Evolutionary conservation across 1,284 basidiomycete genomes (phyloP), one percentile per base, ranked within the genome.

Genomic region (Tilletia walkeri): DNA sequence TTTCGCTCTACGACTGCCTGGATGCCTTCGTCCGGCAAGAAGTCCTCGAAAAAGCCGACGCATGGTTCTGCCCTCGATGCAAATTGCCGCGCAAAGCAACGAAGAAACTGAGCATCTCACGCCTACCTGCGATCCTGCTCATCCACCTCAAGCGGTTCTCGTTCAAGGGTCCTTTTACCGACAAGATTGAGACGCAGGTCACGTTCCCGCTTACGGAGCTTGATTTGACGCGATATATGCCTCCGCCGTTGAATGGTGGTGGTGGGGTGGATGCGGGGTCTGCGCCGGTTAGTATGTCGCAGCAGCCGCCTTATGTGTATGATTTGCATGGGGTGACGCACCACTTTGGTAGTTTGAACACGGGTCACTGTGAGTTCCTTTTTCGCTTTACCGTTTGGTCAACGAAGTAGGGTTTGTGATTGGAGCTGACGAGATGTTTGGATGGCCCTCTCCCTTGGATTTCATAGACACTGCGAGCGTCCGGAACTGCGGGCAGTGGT

Each of bases 121-220:
- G 95, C 16, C 87, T 99, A 12, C 96, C 96, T 0, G 94, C 94
- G 0, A 72, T 99, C 48, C 88, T 99, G 14, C 87, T 99, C 74
- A 94, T 99, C 77, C 95, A 98, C 81, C 88, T 99, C 54, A 99
- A 99, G 82, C 89, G 96, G 45, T 99, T 99, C 86, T 92, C 92
- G 65, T 91, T 91, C 74, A 91, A 92, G 76, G 94, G 94, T 0
- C 90, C 90, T 1, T 96, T 95, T 84, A 95, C 93, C 65, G 94
- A 98, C 86, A 98, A 98, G 86, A 83, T 86, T 45, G 69, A 70
- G 53, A 71, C 75, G 0, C 79, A 56, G n/a, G 70, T 76, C 7
- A 77, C 78, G 73, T 99, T 94, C 85, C 95, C 95, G 7, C 71
- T 86, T 92, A 71, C 89, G 2, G 67, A 89, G 70, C 86, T 99